phyloP scores from a whole-genome alignment of 148 eudicot species.

The Chenopodium suecicum region DNA sequence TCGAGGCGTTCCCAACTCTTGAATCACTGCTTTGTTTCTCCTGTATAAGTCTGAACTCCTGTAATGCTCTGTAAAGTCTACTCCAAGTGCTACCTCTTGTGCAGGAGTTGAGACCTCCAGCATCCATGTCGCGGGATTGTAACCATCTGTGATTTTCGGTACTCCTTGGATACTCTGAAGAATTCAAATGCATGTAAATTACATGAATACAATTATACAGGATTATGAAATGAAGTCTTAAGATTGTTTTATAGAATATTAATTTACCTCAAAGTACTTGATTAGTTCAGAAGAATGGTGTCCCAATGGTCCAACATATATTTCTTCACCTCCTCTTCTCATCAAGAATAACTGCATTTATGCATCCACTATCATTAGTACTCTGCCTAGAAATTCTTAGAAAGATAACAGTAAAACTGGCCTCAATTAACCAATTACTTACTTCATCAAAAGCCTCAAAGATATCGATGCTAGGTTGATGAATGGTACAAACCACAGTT shows the following conservation, averaged over 20 bases:
- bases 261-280: slow-evolving; percentile 64
- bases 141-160: slow-evolving; percentile 48
- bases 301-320: slow-evolving; percentile 75
- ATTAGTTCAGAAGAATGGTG: slow-evolving; percentile 56
- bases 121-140: slow-evolving; percentile 83
- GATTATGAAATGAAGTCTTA: background rate
- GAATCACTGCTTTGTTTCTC: slow-evolving; percentile 69
- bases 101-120: slow-evolving; percentile 59
- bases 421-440: background rate
- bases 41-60: slow-evolving; percentile 60
- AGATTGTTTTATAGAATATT: background rate
- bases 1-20: slow-evolving; percentile 46
- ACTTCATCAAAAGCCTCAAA: slow-evolving; percentile 93
- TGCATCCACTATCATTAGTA: background rate
- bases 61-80: slow-evolving; percentile 59
- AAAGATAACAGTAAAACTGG: background rate
- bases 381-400: background rate
- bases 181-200: background rate
- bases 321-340: slow-evolving; percentile 82
- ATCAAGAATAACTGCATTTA: slow-evolving; percentile 55
- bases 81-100: slow-evolving; percentile 54
- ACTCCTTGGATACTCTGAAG: slow-evolving; percentile 60
- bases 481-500: slow-evolving; percentile 86
- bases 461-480: slow-evolving; percentile 84
- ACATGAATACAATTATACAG: background rate